phyloP scores from a whole-genome alignment of 2,329 filamentous ascomycete genomes.

The Colletotrichum viniferum region DNA sequence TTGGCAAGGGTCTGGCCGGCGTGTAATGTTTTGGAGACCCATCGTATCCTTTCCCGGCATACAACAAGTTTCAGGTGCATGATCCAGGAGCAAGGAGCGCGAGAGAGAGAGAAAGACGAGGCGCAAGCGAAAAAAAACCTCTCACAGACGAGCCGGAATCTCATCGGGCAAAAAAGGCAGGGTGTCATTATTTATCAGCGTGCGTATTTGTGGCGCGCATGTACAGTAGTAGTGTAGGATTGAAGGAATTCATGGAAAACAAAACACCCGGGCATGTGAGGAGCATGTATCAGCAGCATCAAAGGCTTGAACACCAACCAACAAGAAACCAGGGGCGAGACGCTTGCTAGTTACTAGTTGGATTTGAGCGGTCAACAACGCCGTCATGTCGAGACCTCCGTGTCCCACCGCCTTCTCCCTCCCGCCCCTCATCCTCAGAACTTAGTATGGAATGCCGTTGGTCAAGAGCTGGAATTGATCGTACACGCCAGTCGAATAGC shows the following conservation, averaged over 20 bases:
- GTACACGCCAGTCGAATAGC: constrained; percentile 91
- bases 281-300: not conserved
- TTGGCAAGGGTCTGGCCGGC: not conserved
- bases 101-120: not conserved
- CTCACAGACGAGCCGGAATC: not conserved
- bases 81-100: not conserved
- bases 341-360: not conserved
- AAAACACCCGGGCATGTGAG: not conserved
- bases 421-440: not conserved
- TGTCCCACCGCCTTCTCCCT: not conserved
- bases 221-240: not conserved
- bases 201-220: not conserved
- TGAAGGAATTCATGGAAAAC: not conserved
- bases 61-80: not conserved
- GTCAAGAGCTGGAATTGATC: constrained; percentile 98
- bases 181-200: not conserved
- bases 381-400: not conserved
- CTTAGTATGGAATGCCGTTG: constrained; percentile 92
- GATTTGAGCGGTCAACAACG: not conserved
- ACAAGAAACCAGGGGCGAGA: not conserved
- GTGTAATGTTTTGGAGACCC: not conserved
- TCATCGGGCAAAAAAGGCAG: not conserved
- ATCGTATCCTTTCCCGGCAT: not conserved
- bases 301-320: not conserved
- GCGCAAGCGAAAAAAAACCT: not conserved